Evolutionary conservation across 2,329 filamentous ascomycete species (phyloP), one percentile per base, ranked within the genome.

Genomic region (Berkeleyomyces basicola): DNA sequence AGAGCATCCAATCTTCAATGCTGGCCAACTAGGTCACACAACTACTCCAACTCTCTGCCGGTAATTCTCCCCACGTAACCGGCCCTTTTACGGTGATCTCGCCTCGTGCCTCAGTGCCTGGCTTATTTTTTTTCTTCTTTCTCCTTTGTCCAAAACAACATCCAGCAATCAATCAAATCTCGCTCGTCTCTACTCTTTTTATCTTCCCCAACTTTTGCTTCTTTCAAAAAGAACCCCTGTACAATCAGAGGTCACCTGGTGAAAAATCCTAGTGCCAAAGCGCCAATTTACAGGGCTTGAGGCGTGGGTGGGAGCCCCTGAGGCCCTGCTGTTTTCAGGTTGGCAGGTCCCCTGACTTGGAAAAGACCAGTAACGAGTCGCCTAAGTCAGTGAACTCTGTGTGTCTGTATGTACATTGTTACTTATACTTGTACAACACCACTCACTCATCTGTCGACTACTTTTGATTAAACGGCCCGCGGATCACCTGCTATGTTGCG

Each of bases 201-300:
- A 14, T 47, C 37, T 61, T 43, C 43, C 46, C 14, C n/a, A 14
- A 37, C 44, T 53, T 53, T 53, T 4, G 14, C 4, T 39, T 43
- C 55, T 40, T 3, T 33, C 23, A 10, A 14, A 33, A 16, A 31
- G 1, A 14, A 16, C 58, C 58, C 58, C 58, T 59, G 58, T 37
- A 44, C 11, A 43, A 42, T 40, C n/a, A 40, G 7, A 16, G 58
- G 58, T 59, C 58, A 59, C 58, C 58, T 59, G 58, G 11, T 59
- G 58, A 39, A 6, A 53, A 58, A 59, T 59, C 58, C 42, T 40
- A 59, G 23, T 46, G 36, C 58, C 58, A 46, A 59, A 37, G 58
- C 58, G 40, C 43, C 14, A 53, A 37, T 36, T 16, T 53, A 53
- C 49, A 53, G 49, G 49, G n/a, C 33, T 36, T 11, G 3, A 31